Base-by-base conservation (phyloP, 2,329 filamentous ascomycete species). In the Colletotrichum kahawae region DNA sequence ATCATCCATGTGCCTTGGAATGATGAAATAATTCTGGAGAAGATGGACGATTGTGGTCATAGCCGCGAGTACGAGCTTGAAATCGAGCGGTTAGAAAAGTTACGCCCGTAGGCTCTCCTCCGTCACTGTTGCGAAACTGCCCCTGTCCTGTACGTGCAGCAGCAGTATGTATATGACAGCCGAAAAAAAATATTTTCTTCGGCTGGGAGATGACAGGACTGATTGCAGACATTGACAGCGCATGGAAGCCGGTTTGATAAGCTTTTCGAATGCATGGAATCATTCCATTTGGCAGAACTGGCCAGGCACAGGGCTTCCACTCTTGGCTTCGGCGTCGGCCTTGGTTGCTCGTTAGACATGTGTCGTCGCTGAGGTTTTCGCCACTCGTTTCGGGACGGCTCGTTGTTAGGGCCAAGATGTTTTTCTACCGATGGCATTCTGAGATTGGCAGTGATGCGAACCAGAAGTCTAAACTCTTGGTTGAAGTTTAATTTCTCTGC, bases 31-130 rank as follows among this genome's bases (percentile, higher is more conserved):
- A 63, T 60, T 63, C 43, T 71, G 54, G 54, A 63, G 56, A 67
- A 51, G 29, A 31, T 29, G 34, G 43, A 62, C 43, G 18, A 59
- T 63, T 63, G 29, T 54, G 68, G 72, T 67, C 54, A 67, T 71
- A 56, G 68, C 63, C 62, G 68, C 54, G 67, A 74, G 71, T 74
- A 74, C 71, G 71, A 74, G 60, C 59, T 62, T n/a, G 18, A 60
- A 66, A 24, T 70, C 29, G 13, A 54, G 33, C 38, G 60, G 38
- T 21, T 60, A 33, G 18, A 27, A 12, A 38, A 70, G 16, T 56
- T 69, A 57, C 70, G 66, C 31, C 38, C 70, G 70, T 73, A 70
- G 57, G 31, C 27, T 56, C 16, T 56, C 16, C n/a, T 27, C 34
- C 31, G 34, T 13, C 18, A 51, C 24, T 43, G 13, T 24, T 71